Evolutionary conservation across 2,329 filamentous ascomycete species (phyloP).

Genomic region (Fusarium pilosicola): DNA sequence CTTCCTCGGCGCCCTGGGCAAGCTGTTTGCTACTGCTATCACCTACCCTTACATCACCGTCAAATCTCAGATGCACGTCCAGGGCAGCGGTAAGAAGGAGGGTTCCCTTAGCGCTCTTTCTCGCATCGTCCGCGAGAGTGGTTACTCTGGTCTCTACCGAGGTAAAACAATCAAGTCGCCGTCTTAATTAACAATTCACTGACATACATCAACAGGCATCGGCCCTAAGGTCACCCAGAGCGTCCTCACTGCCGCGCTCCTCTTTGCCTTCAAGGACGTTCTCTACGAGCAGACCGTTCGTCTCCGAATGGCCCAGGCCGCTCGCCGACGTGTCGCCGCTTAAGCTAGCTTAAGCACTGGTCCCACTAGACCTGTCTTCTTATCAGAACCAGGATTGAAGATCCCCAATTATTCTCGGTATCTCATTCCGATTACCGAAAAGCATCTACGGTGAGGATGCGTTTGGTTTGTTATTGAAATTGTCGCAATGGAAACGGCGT

Average conservation of each 20-base stretch:
- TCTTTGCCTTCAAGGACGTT: conserved; percentile 98
- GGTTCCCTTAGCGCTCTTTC: conserved; percentile 81
- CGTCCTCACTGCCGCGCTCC: conserved; percentile 92
- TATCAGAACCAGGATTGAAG: conserved; percentile 14
- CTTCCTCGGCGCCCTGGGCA: conserved; percentile 89
- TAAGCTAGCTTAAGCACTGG: conserved; percentile 36
- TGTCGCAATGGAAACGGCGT: conserved; percentile 21
- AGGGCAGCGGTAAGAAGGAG: conserved; percentile 79
- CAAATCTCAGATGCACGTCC: conserved; percentile 97
- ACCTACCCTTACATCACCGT: conserved; percentile 99
- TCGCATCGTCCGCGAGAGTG: conserved; percentile 86
- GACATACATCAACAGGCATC: conserved; percentile 70
- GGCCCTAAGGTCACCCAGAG: conserved; percentile 97
- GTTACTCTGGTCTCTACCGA: conserved; percentile 92
- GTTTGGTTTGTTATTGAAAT: conserved; percentile 18
- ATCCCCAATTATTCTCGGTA: conserved; percentile 10
- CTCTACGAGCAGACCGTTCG: conserved; percentile 85
- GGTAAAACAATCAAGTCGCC: conserved; percentile 63
- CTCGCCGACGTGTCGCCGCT: conserved; percentile 52
- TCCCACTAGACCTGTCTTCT: neutral
- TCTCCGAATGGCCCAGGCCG: conserved; percentile 62
- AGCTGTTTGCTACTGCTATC: conserved; percentile 90
- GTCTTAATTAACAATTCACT: neutral
- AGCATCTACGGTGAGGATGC: conserved; percentile 26
- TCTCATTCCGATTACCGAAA: conserved; percentile 16